phyloP scores from a whole-genome alignment of 495 filamentous ascomycete species.

The Aspergillus asperescens region DNA sequence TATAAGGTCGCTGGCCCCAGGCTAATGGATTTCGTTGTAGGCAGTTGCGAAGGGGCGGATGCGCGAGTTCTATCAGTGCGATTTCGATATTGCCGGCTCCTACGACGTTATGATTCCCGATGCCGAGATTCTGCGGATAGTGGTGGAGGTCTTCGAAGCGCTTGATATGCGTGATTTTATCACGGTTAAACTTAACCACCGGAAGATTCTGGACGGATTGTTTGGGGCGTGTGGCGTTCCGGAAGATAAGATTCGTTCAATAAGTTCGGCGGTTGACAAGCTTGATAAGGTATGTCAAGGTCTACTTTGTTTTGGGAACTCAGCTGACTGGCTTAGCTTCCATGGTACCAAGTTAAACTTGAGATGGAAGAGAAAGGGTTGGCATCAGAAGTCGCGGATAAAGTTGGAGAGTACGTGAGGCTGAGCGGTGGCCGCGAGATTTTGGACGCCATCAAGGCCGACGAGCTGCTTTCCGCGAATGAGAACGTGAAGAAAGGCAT shows the following conservation, averaged over 20 bases:
- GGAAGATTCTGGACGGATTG: constrained; percentile 89
- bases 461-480: constrained; percentile 62
- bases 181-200: constrained; percentile 92
- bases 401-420: constrained; percentile 76
- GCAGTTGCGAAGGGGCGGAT: constrained; percentile 82
- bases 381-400: constrained; percentile 65
- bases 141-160: constrained; percentile 76
- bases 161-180: constrained; percentile 67
- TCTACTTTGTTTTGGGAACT: not conserved
- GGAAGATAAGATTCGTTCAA: constrained; percentile 74
- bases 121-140: constrained; percentile 83
- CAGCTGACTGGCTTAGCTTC: constrained; percentile 28
- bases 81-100: constrained; percentile 89
- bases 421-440: constrained; percentile 64
- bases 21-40: not conserved
- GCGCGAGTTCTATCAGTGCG: constrained; percentile 97
- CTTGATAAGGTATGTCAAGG: constrained; percentile 63
- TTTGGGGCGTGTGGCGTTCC: constrained; percentile 91
- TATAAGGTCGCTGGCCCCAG: not conserved
- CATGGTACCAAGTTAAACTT: constrained; percentile 88
- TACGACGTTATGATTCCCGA: constrained; percentile 96
- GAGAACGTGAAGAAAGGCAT: constrained; percentile 69
- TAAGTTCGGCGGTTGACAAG: constrained; percentile 92
- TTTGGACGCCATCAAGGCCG: constrained; percentile 56
- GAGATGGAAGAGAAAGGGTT: constrained; percentile 93